These are phyloP conservation scores for Volvariella volvacea DNA, from an alignment of 1,284 basidiomycete genomes.

Conservation along the genomic window DNA sequence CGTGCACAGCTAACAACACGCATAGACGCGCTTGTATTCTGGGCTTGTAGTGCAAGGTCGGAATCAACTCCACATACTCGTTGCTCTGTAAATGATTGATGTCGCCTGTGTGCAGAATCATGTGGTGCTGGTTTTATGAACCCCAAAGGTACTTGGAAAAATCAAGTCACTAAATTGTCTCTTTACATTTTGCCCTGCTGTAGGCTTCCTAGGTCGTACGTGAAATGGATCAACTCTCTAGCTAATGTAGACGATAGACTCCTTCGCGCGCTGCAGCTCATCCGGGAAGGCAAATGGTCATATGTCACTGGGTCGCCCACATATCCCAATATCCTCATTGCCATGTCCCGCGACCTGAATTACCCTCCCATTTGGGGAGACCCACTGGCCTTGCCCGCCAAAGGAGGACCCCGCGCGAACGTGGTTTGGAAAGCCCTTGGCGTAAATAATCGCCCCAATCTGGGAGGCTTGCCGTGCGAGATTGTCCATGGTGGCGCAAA, in stretches of 20 bases:
- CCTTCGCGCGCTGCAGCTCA: conserved; percentile 41
- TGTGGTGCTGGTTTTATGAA: conserved; percentile 81
- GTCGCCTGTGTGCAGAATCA: conserved; percentile 55
- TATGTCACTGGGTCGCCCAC: conserved; percentile 39
- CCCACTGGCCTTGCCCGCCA: conserved; percentile 47
- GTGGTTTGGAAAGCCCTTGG: conserved; percentile 48
- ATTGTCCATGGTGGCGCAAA: conserved; percentile 45
- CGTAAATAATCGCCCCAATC: conserved; percentile 38
- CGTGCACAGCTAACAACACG: conserved; percentile 28
- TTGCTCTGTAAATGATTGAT: conserved; percentile 4
- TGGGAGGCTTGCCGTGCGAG: conserved; percentile 71
- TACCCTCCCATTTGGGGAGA: conserved; percentile 58
- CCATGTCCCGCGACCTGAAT: conserved; percentile 48
- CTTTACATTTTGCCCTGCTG: conserved; percentile 1
- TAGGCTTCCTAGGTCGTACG: conserved; percentile 66
- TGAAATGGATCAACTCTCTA: conserved; percentile 68
- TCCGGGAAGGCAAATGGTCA: conserved; percentile 50
- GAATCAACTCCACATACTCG: conserved; percentile 12
- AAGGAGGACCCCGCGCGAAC: conserved; percentile 46
- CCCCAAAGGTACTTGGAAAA: conserved; percentile 56
- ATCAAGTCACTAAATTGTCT: too few species aligned
- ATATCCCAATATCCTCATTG: conserved; percentile 33
- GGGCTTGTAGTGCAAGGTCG: conserved; percentile 68
- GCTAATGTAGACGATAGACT: conserved; percentile 62
- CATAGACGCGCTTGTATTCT: conserved; percentile 65